These are phyloP conservation scores for Elsinoe australis DNA, from an alignment of 2,329 filamentous ascomycete genomes.

Conservation along the genomic window DNA sequence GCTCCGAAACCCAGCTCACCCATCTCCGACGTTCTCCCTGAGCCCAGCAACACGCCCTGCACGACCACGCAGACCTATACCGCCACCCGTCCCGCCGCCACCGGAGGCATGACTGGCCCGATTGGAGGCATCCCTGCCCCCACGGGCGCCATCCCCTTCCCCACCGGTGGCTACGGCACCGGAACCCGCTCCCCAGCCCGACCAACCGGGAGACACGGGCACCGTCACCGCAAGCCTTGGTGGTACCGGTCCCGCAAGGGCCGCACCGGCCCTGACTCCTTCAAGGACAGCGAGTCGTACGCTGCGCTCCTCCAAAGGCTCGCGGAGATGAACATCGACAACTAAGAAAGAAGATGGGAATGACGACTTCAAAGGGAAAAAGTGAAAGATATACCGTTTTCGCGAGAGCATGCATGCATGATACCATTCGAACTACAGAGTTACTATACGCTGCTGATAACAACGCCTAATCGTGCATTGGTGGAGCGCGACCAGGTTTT, in stretches of 20 bases:
- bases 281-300: neutral
- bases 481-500: no score
- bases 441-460: no score
- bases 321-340: neutral
- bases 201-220: neutral
- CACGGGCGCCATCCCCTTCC: neutral
- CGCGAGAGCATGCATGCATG: no score
- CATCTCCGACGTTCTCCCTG: neutral
- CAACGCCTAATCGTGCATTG: no score
- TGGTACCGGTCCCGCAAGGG: neutral
- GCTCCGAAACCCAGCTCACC: constrained; percentile 1
- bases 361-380: no score
- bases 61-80: neutral
- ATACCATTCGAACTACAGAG: no score
- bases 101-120: no score
- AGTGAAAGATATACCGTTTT: no score
- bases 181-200: neutral
- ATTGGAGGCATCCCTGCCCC: neutral
- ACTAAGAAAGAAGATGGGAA: no score
- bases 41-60: neutral
- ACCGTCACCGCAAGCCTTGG: neutral
- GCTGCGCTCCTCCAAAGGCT: neutral
- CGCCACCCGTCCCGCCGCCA: neutral
- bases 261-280: neutral
- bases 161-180: neutral